These are phyloP conservation scores for Penicillium fuscoglaucum DNA, from an alignment of 2,329 filamentous ascomycete genomes.

Conservation along the genomic window DNA sequence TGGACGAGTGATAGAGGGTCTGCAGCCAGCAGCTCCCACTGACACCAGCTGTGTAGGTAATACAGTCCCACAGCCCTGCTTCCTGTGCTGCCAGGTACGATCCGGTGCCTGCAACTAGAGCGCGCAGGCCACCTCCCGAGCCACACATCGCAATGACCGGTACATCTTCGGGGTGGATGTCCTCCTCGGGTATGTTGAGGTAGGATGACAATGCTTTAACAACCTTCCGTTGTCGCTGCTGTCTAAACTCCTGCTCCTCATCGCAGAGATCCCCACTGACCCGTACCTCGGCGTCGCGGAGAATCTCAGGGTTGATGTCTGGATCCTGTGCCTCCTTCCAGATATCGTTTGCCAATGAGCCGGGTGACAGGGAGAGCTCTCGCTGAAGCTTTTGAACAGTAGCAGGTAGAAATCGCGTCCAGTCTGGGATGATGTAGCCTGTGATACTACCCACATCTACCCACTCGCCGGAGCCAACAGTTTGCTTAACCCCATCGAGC, in stretches of 20 bases:
- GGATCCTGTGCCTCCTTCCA: conserved; percentile 90
- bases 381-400: conserved; percentile 80
- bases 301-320: conserved; percentile 80
- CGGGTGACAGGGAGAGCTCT: conserved; percentile 83
- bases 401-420: conserved; percentile 73
- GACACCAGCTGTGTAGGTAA: conserved; percentile 92
- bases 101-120: conserved; percentile 85
- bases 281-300: conserved; percentile 76
- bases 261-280: conserved; percentile 78
- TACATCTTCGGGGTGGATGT: conserved; percentile 90
- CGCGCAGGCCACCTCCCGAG: conserved; percentile 86
- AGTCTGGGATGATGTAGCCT: conserved; percentile 74
- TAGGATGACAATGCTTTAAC: conserved; percentile 77
- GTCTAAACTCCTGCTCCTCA: conserved; percentile 76
- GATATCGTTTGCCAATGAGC: conserved; percentile 87
- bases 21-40: conserved; percentile 97
- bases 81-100: conserved; percentile 82
- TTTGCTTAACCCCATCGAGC: conserved; percentile 43
- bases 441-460: conserved; percentile 58
- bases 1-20: conserved; percentile 77
- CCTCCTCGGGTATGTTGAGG: conserved; percentile 71
- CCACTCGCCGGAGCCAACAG: conserved; percentile 45
- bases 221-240: conserved; percentile 67
- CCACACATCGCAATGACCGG: conserved; percentile 92
- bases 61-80: conserved; percentile 86